phyloP scores from a whole-genome alignment of 805 yeast species.

The Yamadazyma ubonensis region DNA sequence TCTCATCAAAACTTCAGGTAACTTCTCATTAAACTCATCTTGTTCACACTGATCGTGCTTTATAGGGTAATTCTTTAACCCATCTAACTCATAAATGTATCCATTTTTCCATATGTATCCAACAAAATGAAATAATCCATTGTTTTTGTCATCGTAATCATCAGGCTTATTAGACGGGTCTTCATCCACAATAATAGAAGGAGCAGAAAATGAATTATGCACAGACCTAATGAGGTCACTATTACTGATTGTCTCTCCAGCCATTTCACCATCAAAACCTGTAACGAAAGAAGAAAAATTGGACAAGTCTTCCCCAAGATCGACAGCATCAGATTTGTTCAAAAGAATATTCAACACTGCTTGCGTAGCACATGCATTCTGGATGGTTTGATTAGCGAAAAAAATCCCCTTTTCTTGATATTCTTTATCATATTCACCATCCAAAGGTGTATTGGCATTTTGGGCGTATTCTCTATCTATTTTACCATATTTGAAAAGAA shows the following conservation, averaged over 20 bases:
- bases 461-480: slow-evolving; percentile 32
- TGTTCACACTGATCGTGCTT: slow-evolving; percentile 42
- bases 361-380: slow-evolving; percentile 74
- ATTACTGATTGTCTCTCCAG: slow-evolving; percentile 62
- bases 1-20: slow-evolving; percentile 45
- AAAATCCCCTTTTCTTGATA: slow-evolving; percentile 41
- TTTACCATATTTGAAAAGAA: slow-evolving; percentile 59
- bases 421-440: slow-evolving; percentile 43
- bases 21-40: slow-evolving; percentile 41
- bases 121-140: slow-evolving; percentile 59
- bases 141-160: slow-evolving; percentile 37
- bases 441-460: slow-evolving; percentile 35
- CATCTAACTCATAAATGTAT: slow-evolving; percentile 59
- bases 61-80: slow-evolving; percentile 56
- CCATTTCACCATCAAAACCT: slow-evolving; percentile 53
- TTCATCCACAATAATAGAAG: slow-evolving; percentile 51
- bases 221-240: slow-evolving; percentile 54
- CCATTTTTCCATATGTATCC: slow-evolving; percentile 50
- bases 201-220: slow-evolving; percentile 63
- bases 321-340: slow-evolving; percentile 28
- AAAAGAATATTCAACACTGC: slow-evolving; percentile 60
- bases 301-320: slow-evolving; percentile 48
- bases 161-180: slow-evolving; percentile 22
- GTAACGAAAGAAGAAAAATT: slow-evolving; percentile 50
- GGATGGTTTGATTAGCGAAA: slow-evolving; percentile 63